phyloP scores from a whole-genome alignment of 2,329 filamentous ascomycete species.

The Atkinsonella texensis region DNA sequence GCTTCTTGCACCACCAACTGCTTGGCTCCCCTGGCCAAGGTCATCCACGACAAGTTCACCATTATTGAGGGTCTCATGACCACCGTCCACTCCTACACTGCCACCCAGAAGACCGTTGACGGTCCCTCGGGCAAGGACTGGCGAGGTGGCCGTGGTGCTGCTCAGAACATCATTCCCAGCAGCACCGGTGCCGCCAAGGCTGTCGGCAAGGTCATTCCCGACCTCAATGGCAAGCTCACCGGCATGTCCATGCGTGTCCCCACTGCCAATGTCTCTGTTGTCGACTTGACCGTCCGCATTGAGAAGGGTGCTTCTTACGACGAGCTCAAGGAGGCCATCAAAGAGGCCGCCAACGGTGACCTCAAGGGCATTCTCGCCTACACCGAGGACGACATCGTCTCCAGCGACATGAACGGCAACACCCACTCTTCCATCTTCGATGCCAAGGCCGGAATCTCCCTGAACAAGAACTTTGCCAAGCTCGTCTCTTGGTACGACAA shows the following conservation, averaged over 20 bases:
- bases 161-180: constrained; percentile 99
- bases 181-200: constrained; percentile 99
- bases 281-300: constrained; percentile 88
- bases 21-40: constrained; percentile 97
- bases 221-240: constrained; percentile 97
- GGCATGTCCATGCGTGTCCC: constrained; percentile 99
- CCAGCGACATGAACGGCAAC: constrained; percentile 87
- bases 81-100: constrained; percentile 99
- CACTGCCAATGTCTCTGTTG: constrained; percentile 96
- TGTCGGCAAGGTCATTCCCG: constrained; percentile 98
- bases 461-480: constrained; percentile 99
- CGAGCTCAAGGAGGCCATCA: constrained; percentile 85
- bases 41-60: constrained; percentile 95
- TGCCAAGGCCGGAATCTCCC: constrained; percentile 95
- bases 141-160: constrained; percentile 96
- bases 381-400: constrained; percentile 96
- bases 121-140: constrained; percentile 98
- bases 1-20: constrained; percentile 99
- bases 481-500: constrained; percentile 98
- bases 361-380: constrained; percentile 90
- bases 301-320: constrained; percentile 85
- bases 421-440: constrained; percentile 95
- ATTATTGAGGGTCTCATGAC: constrained; percentile 99
- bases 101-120: constrained; percentile 98
- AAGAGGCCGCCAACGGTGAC: constrained; percentile 69